Evolutionary conservation across 495 filamentous ascomycete genomes (phyloP), one percentile per base, ranked within the genome.

Genomic region (Filosporella fistucella): DNA sequence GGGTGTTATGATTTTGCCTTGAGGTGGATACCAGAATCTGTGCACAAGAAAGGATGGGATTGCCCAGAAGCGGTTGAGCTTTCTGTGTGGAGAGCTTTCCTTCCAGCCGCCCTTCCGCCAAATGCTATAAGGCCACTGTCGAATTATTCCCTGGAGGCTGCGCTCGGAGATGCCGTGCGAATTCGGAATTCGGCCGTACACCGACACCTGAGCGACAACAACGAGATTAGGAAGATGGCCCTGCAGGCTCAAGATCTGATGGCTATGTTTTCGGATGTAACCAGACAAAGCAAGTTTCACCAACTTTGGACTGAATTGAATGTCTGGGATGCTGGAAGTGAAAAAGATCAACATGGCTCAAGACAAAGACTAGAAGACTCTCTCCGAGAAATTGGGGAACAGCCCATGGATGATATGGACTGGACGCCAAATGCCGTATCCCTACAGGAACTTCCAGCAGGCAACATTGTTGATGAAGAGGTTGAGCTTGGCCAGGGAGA

Each of bases 11-110:
- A 65, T 18, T 68, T 69, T 49, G 61, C 53, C 23, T 45, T 53
- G 28, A 56, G 56, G 21, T 66, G 67, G 59, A 54, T 69, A 17
- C 63, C 63, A 32, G 34, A 56, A 1, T 41, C 58, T n/a, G 53
- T 71, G 25, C 25, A 45, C 22, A 49, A 51, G 24, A 59, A 59
- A 24, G 52, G 44, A 10, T 68, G 64, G 62, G 60, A 62, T 30
- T 68, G 66, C 42, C 42, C 66, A 3, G 63, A 66, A 47, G 61
- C 62, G 2, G 61, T 69, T 12, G 68, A 71, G 57, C 55, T 71
- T 8, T 66, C 63, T 2, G 57, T 52, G 39, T 70, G 68, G 66
- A 64, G 58, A 25, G 39, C 37, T 22, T 35, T 53, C 13, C 37
- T 59, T 14, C 56, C 56, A 7, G 21, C 22, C 8, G 38, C 21